These are phyloP conservation scores for Colletotrichum viniferum DNA, from an alignment of 2,329 filamentous ascomycete genomes.

Conservation along the genomic window DNA sequence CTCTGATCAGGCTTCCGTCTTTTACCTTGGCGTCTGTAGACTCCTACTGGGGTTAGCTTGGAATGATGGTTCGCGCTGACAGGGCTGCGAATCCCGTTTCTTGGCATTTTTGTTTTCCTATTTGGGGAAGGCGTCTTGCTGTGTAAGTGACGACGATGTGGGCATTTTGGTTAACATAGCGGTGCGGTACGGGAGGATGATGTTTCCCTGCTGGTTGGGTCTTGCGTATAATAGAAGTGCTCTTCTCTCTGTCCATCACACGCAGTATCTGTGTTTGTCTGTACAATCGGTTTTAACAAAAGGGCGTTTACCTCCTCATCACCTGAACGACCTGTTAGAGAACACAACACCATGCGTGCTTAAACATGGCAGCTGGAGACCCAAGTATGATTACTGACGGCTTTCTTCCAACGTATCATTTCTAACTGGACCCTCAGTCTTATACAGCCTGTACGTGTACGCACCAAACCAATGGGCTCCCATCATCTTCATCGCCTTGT, in stretches of 20 bases:
- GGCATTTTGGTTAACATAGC: background rate
- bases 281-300: background rate
- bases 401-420: background rate
- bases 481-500: slow-evolving; percentile 55
- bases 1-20: background rate
- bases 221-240: background rate
- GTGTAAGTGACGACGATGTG: background rate
- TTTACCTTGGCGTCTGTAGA: background rate
- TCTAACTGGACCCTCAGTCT: background rate
- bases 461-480: slow-evolving; percentile 59
- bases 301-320: background rate
- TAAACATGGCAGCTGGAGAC: background rate
- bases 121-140: background rate
- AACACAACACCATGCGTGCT: background rate
- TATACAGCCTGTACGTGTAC: slow-evolving; percentile 39
- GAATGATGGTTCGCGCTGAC: background rate
- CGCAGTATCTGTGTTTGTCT: background rate
- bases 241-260: background rate
- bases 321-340: background rate
- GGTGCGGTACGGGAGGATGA: background rate
- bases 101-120: slow-evolving; percentile 1
- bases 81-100: background rate
- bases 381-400: background rate
- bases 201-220: background rate
- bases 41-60: background rate